A percentile compares a stretch with the other conserved stretches of the same genome.
phyloP scores from a whole-genome alignment of 1,284 basidiomycete species.

The Ustilago sp. region DNA sequence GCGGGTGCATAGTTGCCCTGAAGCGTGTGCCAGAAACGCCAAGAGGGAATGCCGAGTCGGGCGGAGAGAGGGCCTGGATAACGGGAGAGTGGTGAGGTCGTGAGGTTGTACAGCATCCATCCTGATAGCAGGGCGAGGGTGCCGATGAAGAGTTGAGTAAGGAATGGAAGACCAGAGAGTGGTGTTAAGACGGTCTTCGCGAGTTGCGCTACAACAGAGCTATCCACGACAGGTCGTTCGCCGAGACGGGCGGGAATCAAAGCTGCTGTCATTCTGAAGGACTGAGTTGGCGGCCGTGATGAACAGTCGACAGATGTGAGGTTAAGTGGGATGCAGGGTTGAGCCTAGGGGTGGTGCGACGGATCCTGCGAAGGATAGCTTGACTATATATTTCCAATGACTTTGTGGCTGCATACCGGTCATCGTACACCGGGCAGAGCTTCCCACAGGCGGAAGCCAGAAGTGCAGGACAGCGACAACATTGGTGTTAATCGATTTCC shows the following conservation, averaged over 20 bases:
- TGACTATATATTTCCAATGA: constrained; percentile 15
- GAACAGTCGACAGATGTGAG: constrained; percentile 10
- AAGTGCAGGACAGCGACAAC: background rate
- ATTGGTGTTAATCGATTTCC: background rate
- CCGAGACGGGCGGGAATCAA: background rate
- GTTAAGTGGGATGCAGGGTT: constrained; percentile 1
- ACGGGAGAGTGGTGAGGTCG: constrained; percentile 47
- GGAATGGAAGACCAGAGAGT: constrained; percentile 18
- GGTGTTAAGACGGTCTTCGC: constrained; percentile 21
- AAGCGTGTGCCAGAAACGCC: constrained; percentile 49
- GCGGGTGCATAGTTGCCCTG: constrained; percentile 48
- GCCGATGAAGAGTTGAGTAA: constrained; percentile 19
- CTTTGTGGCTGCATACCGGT: background rate
- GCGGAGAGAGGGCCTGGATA: constrained; percentile 54
- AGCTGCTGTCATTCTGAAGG: constrained; percentile 19
- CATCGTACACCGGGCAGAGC: background rate
- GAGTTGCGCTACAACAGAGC: constrained; percentile 30
- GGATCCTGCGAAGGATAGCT: background rate
- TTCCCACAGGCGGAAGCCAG: background rate
- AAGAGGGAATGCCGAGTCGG: constrained; percentile 50
- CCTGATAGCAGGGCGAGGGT: constrained; percentile 9
- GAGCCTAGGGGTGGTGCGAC: constrained; percentile 3
- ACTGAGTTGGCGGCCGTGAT: constrained; percentile 4
- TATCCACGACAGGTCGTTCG: constrained; percentile 42
- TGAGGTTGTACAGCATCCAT: constrained; percentile 45